Conservation (phyloP, 2,329 filamentous ascomycete species). For the Zopfia rhizophila region DNA sequence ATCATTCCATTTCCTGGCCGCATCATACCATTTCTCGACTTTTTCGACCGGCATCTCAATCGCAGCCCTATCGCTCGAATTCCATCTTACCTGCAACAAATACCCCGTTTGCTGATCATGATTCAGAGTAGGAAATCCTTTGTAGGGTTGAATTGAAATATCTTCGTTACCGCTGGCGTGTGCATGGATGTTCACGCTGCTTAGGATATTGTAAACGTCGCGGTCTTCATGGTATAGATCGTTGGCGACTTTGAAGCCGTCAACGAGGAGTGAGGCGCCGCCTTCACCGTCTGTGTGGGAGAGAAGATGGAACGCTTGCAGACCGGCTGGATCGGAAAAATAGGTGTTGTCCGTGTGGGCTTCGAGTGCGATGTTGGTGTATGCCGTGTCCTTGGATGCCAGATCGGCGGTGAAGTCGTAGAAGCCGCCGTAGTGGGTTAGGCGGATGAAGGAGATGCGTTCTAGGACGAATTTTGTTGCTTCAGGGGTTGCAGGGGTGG, state of each 20-base stretch:
- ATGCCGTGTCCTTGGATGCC: conserved; percentile 88
- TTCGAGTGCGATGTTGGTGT: conserved; percentile 83
- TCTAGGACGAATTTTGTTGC: conserved; percentile 80
- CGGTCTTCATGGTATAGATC: conserved; percentile 66
- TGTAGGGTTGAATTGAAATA: conserved; percentile 79
- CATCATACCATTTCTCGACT: conserved; percentile 77
- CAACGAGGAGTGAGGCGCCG: conserved; percentile 83
- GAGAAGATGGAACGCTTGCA: conserved; percentile 93
- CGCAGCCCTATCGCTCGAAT: conserved; percentile 85
- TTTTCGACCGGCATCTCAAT: conserved; percentile 66
- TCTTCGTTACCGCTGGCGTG: conserved; percentile 91
- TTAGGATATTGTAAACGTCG: conserved; percentile 68
- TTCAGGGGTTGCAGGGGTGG: conserved; percentile 72
- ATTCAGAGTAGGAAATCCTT: conserved; percentile 77
- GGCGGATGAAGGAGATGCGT: conserved; percentile 84
- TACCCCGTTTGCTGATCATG: conserved; percentile 58
- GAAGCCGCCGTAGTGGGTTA: conserved; percentile 89
- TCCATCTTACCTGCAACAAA: conserved; percentile 83
- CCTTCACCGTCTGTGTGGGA: conserved; percentile 78
- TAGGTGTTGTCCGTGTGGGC: conserved; percentile 97
- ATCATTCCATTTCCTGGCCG: conserved; percentile 77
- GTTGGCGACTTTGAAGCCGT: conserved; percentile 80
- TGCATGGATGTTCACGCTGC: conserved; percentile 69
- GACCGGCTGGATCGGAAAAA: conserved; percentile 88
- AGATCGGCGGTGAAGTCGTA: conserved; percentile 92